These are phyloP conservation scores for Athelia sp. DNA, from an alignment of 1,284 basidiomycete genomes.

Conservation along the genomic window DNA sequence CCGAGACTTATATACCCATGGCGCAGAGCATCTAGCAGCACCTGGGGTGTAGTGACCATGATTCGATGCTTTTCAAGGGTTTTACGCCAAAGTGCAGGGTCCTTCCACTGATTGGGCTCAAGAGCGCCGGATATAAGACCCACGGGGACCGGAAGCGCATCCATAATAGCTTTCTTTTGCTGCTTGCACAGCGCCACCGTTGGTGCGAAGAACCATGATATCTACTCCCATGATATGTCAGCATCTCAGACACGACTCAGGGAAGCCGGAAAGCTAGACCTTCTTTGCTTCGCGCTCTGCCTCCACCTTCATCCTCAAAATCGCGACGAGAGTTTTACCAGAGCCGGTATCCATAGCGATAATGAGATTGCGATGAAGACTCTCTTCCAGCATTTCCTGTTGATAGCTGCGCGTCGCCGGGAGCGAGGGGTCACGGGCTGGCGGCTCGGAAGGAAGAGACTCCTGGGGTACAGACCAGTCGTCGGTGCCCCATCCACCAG, in stretches of 20 bases:
- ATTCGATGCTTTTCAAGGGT: constrained; percentile 51
- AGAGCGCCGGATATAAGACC: constrained; percentile 64
- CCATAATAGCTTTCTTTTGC: constrained; percentile 55
- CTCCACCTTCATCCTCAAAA: constrained; percentile 67
- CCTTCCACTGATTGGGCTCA: constrained; percentile 79
- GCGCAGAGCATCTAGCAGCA: constrained; percentile 72
- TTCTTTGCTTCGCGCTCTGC: constrained; percentile 53
- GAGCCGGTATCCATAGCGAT: constrained; percentile 76
- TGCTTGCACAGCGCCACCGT: constrained; percentile 75
- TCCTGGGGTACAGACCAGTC: no score
- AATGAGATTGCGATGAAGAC: constrained; percentile 60
- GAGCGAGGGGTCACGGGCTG: not conserved
- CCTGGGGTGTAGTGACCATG: constrained; percentile 74
- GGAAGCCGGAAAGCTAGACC: constrained; percentile 30
- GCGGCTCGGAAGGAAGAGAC: not conserved
- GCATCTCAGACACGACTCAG: not conserved
- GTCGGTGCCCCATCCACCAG: no score
- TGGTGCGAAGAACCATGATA: constrained; percentile 76
- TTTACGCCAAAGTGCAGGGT: constrained; percentile 50
- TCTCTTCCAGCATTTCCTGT: constrained; percentile 70
- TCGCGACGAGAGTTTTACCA: constrained; percentile 77
- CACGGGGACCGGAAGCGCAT: constrained; percentile 49
- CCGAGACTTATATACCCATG: constrained; percentile 68
- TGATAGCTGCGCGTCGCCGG: constrained; percentile 57
- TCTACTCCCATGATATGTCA: constrained; percentile 35